A percentile compares a stretch with the other conserved stretches of the same genome.
These are phyloP conservation scores for Guadua angustifolia DNA, from an alignment of 176 grass and related monocot species.

Conservation along the genomic window DNA sequence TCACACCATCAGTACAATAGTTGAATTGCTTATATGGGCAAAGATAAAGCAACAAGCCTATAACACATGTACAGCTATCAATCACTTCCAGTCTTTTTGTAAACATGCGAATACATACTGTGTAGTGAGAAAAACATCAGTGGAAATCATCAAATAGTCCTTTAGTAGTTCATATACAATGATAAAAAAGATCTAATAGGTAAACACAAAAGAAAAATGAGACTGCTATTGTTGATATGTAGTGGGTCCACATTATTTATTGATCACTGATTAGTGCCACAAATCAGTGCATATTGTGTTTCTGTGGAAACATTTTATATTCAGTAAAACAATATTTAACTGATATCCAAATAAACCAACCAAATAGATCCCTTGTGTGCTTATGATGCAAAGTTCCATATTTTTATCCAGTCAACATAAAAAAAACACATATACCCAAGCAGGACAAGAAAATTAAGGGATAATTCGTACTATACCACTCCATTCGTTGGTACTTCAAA, in stretches of 20 bases:
- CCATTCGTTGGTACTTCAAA: too few relatives aligned
- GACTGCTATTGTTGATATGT: background rate
- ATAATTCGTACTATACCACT: too few relatives aligned
- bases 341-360: background rate
- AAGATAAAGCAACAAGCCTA: background rate
- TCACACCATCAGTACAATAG: conserved; percentile 46
- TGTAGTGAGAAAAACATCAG: background rate
- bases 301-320: background rate
- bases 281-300: background rate
- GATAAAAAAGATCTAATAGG: background rate
- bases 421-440: conserved; percentile 21
- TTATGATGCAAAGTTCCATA: conserved; percentile 18
- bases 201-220: background rate
- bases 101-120: background rate
- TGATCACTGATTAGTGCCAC: background rate
- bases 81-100: background rate
- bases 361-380: background rate
- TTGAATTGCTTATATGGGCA: conserved; percentile 18
- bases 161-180: background rate
- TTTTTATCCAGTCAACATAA: background rate
- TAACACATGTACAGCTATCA: background rate
- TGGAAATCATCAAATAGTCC: background rate
- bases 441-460: too few relatives aligned
- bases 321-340: background rate
- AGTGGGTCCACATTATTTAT: background rate